Conservation (phyloP, 768 basidiomycete species). For the Hysterangium stoloniferum region DNA sequence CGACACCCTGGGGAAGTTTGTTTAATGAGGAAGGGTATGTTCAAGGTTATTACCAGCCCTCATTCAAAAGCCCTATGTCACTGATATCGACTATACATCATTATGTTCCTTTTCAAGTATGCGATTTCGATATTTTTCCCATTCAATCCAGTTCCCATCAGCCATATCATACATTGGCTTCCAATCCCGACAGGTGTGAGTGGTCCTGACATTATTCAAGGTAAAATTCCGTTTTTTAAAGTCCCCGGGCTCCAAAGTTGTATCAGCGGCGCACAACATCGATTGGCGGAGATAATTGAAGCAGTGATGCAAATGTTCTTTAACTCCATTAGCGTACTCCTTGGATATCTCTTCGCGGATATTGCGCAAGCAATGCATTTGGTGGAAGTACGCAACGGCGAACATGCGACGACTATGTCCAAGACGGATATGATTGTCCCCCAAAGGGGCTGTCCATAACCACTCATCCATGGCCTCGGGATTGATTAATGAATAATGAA, state of each 20-base stretch:
- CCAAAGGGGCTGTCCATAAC: constrained; percentile 21
- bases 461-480: constrained; percentile 22
- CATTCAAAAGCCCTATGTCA: too few species aligned
- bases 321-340: background rate
- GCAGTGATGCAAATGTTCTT: constrained; percentile 33
- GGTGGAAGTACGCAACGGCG: constrained; percentile 31
- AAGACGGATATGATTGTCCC: constrained; percentile 26
- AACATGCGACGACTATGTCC: constrained; percentile 27
- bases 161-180: constrained; percentile 27
- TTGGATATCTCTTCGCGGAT: constrained; percentile 18
- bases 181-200: constrained; percentile 39
- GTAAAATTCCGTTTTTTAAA: constrained; percentile 30
- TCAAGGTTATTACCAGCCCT: too few species aligned
- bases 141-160: constrained; percentile 30
- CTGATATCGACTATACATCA: too few species aligned
- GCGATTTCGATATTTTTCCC: constrained; percentile 6
- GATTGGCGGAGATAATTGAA: constrained; percentile 41
- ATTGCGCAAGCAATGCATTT: constrained; percentile 30
- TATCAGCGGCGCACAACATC: constrained; percentile 38
- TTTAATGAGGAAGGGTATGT: too few species aligned
- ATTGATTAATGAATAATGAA: constrained; percentile 22
- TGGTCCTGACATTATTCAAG: constrained; percentile 27
- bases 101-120: too few species aligned
- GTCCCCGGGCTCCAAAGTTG: constrained; percentile 40
- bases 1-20: too few species aligned